Conservation (phyloP, 192 early-diverging fungal species). For the Dimargaris cristalligena region DNA sequence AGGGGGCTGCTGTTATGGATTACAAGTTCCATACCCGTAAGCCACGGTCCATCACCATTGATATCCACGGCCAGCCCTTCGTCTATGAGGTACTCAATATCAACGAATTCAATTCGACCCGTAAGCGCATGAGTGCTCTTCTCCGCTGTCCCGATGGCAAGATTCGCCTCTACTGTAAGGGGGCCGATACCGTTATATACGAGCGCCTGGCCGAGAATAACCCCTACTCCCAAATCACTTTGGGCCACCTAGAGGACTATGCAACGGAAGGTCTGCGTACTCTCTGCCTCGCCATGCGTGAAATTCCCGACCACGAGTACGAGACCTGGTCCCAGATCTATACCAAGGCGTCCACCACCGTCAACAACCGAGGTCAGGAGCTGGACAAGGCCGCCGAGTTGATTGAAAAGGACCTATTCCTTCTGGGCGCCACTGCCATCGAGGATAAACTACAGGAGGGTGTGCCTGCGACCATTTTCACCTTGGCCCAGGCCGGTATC, state of each 20-base stretch:
- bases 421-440: slow-evolving; percentile 94
- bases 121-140: slow-evolving; percentile 93
- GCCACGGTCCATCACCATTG: slow-evolving; percentile 26
- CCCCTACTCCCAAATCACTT: slow-evolving; percentile 38
- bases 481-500: slow-evolving; percentile 85
- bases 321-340: slow-evolving; percentile 62
- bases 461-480: slow-evolving; percentile 96
- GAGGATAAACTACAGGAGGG: slow-evolving; percentile 98
- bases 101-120: slow-evolving; percentile 97
- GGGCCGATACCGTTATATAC: slow-evolving; percentile 93
- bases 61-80: slow-evolving; percentile 12
- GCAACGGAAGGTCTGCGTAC: slow-evolving; percentile 93
- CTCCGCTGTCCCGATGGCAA: slow-evolving; percentile 70
- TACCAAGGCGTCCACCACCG: slow-evolving; percentile 73
- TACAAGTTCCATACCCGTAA: slow-evolving; percentile 46
- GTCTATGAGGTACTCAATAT: slow-evolving; percentile 90
- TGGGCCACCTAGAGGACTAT: slow-evolving; percentile 79
- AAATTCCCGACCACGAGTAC: slow-evolving; percentile 81
- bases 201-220: slow-evolving; percentile 68
- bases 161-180: slow-evolving; percentile 88
- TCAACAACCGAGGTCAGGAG: slow-evolving; percentile 72
- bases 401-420: slow-evolving; percentile 82
- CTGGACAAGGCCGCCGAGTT: slow-evolving; percentile 86
- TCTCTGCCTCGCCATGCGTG: slow-evolving; percentile 87
- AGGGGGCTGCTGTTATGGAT: slow-evolving; percentile 43